A percentile compares a stretch with the other conserved stretches of the same genome.
These are phyloP conservation scores for Setaria viridis DNA, from an alignment of 202 grass and related monocot species.

Conservation along the genomic window DNA sequence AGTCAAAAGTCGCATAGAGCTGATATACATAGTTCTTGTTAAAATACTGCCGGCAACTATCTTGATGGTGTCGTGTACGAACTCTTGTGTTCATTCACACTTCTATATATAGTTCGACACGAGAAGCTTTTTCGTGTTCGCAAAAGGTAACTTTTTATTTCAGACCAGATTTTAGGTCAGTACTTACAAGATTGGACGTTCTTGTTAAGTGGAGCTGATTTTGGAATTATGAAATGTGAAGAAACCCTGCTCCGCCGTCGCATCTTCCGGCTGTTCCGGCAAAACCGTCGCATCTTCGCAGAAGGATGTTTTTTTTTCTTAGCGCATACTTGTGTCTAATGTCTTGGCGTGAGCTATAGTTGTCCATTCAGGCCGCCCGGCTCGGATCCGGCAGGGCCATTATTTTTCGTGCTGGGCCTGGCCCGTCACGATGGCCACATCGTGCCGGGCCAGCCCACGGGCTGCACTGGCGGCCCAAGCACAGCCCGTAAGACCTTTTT, in stretches of 20 bases:
- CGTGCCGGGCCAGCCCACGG: too few relatives aligned
- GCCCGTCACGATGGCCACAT: too few relatives aligned
- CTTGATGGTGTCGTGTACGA: neutral
- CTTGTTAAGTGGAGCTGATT: neutral
- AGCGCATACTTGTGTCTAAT: too few relatives aligned
- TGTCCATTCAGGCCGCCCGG: too few relatives aligned
- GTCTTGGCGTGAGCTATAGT: too few relatives aligned
- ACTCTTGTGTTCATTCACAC: neutral
- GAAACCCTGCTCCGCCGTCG: neutral
- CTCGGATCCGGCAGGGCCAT: too few relatives aligned
- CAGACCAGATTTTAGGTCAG: neutral
- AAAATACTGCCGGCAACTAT: neutral
- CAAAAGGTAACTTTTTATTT: neutral
- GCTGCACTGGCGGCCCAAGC: too few relatives aligned
- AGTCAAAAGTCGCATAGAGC: neutral
- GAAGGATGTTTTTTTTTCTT: too few relatives aligned
- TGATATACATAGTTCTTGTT: neutral
- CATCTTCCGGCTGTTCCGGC: slow-evolving; percentile 20
- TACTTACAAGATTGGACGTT: too few relatives aligned
- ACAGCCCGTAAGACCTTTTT: too few relatives aligned
- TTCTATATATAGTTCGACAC: neutral
- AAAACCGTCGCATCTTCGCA: neutral
- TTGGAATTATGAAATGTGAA: neutral
- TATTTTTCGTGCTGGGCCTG: too few relatives aligned
- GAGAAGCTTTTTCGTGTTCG: neutral